Base-by-base conservation (phyloP, 148 eudicot species). In the Oxyria digyna region DNA sequence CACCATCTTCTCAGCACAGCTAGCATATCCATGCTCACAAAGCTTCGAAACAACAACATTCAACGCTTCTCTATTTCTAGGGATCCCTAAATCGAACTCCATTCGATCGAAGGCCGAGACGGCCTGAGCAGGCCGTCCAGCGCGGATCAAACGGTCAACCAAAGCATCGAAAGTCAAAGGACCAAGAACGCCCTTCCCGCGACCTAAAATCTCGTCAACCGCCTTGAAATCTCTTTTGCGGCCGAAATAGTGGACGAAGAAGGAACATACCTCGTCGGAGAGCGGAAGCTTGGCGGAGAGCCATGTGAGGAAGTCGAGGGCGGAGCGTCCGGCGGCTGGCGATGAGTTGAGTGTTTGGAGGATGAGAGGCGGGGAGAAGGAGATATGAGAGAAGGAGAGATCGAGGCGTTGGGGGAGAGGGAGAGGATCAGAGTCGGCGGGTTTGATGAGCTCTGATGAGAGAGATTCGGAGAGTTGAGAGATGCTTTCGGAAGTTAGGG, bases 1-100 rank as follows among this genome's bases (percentile, higher is more conserved):
- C 57, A 86, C 97, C 87, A 93, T 73, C 67, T 90, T 93, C 78
- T 88, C 97, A 42, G 98, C 98, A 81, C 79, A 70, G 69, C 78
- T 86, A 37, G 95, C 96, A 67, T 73, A 76, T 1, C 98, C 96
- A 43, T 82, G 74, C 15, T 89, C 89, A 68, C 96, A 93, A 46
- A 89, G 83, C 69, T 79, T 84, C 4, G 69, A 64, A 59, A 93
- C 86, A 78, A 90, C 62, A 49, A 77, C 72, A 67, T 86, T 82
- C 71, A 85, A 52, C 6, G 75, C 65, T 49, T 80, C 82, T 32
- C 79, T 71, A 72, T 85, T 78, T 24, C 96, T 75, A 23, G 45
- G 68, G 81, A 90, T 74, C 48, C 89, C 91, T 26, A 81, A 87
- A 17, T 88, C 91, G 0, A 68, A 72, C 70, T 85, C 88, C 97